phyloP scores from a whole-genome alignment of 2,329 filamentous ascomycete genomes.

The Sarocladiaceae sp. region DNA sequence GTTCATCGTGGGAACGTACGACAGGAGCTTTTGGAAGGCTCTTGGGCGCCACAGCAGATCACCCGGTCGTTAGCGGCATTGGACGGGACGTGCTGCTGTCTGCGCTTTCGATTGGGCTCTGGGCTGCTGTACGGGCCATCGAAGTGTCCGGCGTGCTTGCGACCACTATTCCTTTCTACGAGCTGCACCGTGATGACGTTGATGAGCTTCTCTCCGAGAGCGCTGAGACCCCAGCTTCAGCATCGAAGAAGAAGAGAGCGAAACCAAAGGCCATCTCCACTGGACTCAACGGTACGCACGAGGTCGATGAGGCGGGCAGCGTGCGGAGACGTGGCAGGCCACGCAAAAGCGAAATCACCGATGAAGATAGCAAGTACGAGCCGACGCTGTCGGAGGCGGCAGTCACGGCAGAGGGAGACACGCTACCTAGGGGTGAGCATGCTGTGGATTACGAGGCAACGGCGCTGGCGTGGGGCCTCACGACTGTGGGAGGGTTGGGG shows the following conservation, averaged over 20 bases:
- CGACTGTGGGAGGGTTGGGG: slow-evolving; percentile 36
- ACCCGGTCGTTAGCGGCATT: slow-evolving; percentile 51
- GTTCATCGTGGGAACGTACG: slow-evolving; percentile 36
- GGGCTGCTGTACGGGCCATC: slow-evolving; percentile 48
- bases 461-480: slow-evolving; percentile 39
- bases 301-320: slow-evolving; percentile 6
- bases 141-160: slow-evolving; percentile 43
- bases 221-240: neutral
- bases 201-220: neutral
- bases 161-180: slow-evolving; percentile 26
- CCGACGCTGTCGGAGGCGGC: slow-evolving; percentile 26
- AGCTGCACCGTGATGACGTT: slow-evolving; percentile 5
- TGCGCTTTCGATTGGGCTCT: slow-evolving; percentile 45
- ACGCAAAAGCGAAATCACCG: slow-evolving; percentile 18
- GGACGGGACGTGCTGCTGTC: slow-evolving; percentile 54
- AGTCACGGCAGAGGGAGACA: slow-evolving; percentile 32
- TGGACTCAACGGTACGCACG: slow-evolving; percentile 1
- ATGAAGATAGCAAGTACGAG: slow-evolving; percentile 29
- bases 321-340: slow-evolving; percentile 17
- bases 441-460: slow-evolving; percentile 41
- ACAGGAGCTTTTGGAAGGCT: slow-evolving; percentile 38
- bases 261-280: slow-evolving; percentile 5
- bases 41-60: slow-evolving; percentile 44
- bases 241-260: neutral
- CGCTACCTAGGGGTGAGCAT: slow-evolving; percentile 24